These are phyloP conservation scores for Botrytis fragariae DNA, from an alignment of 2,329 filamentous ascomycete species.

Conservation along the genomic window DNA sequence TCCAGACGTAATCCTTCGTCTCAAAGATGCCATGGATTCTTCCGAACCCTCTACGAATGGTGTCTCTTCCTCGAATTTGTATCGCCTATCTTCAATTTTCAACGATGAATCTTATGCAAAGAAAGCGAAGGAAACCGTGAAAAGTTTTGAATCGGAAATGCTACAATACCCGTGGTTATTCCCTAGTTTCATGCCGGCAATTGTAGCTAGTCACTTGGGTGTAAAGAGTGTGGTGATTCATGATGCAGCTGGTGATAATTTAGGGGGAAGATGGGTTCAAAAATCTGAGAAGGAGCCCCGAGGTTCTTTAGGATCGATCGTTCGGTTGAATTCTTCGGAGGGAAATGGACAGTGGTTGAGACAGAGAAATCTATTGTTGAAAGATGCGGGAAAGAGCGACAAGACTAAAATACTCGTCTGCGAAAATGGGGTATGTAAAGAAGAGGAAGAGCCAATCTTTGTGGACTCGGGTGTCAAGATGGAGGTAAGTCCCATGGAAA, in stretches of 20 bases:
- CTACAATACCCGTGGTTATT: slow-evolving; percentile 93
- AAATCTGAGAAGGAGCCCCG: slow-evolving; percentile 37
- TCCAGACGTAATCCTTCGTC: slow-evolving; percentile 72
- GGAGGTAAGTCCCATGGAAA: background rate
- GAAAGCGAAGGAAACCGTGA: slow-evolving; percentile 70
- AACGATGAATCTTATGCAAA: slow-evolving; percentile 61
- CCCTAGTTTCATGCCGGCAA: slow-evolving; percentile 70
- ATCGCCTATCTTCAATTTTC: slow-evolving; percentile 70
- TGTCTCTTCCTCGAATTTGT: slow-evolving; percentile 81
- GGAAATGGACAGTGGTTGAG: slow-evolving; percentile 46
- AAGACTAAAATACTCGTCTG: slow-evolving; percentile 47
- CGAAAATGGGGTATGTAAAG: slow-evolving; percentile 46
- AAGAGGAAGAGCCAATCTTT: slow-evolving; percentile 34
- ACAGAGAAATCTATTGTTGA: slow-evolving; percentile 46
- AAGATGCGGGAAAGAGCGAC: slow-evolving; percentile 37
- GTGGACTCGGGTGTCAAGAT: slow-evolving; percentile 10
- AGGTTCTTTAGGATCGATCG: slow-evolving; percentile 32
- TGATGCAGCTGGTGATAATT: slow-evolving; percentile 27
- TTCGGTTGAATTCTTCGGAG: slow-evolving; percentile 29
- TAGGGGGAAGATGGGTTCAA: slow-evolving; percentile 35
- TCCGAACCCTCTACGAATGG: slow-evolving; percentile 88
- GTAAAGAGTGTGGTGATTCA: slow-evolving; percentile 56
- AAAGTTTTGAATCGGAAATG: slow-evolving; percentile 87
- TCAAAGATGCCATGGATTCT: slow-evolving; percentile 95
- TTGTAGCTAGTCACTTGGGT: slow-evolving; percentile 71